Percentiles rank a stretch among this genome's conserved stretches.
Evolutionary conservation across 2,329 filamentous ascomycete species (phyloP).

Genomic region (Calonectria pseudoturangicola): DNA sequence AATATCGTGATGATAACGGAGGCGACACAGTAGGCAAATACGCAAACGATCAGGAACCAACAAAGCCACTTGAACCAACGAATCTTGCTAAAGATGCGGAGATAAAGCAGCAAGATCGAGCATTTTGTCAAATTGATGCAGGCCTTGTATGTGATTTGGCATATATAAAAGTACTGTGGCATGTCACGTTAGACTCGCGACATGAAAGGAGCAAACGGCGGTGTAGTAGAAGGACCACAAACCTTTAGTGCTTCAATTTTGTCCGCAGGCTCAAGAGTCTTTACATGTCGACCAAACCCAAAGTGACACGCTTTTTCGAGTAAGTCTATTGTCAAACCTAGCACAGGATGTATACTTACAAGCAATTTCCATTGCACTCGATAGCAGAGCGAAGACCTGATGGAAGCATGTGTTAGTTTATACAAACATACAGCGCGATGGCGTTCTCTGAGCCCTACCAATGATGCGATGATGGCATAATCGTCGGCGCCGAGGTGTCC

Average conservation of each 20-base stretch:
- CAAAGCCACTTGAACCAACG: slow-evolving; percentile 53
- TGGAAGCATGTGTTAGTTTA: slow-evolving; percentile 7
- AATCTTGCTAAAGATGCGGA: slow-evolving; percentile 57
- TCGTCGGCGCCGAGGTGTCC: slow-evolving; percentile 51
- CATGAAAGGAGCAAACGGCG: neutral
- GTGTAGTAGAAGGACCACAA: neutral
- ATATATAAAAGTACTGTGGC: slow-evolving; percentile 52
- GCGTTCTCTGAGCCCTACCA: slow-evolving; percentile 39
- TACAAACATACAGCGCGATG: neutral
- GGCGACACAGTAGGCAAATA: slow-evolving; percentile 53
- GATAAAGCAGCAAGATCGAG: slow-evolving; percentile 59
- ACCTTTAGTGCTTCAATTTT: slow-evolving; percentile 49
- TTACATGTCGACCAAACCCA: slow-evolving; percentile 50
- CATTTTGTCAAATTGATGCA: slow-evolving; percentile 58
- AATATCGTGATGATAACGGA: slow-evolving; percentile 55
- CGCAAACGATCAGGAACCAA: slow-evolving; percentile 50
- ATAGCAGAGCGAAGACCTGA: slow-evolving; percentile 41
- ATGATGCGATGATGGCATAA: slow-evolving; percentile 47
- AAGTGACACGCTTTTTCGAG: slow-evolving; percentile 48
- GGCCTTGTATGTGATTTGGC: slow-evolving; percentile 57
- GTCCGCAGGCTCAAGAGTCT: slow-evolving; percentile 37
- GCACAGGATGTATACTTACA: slow-evolving; percentile 31
- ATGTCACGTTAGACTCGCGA: neutral
- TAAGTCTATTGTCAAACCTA: slow-evolving; percentile 3
- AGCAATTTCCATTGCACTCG: slow-evolving; percentile 45